Evolutionary conservation across 129 eudicot genomes (phyloP), one percentile per base, ranked within the genome.

Genomic region (Arctium minus): DNA sequence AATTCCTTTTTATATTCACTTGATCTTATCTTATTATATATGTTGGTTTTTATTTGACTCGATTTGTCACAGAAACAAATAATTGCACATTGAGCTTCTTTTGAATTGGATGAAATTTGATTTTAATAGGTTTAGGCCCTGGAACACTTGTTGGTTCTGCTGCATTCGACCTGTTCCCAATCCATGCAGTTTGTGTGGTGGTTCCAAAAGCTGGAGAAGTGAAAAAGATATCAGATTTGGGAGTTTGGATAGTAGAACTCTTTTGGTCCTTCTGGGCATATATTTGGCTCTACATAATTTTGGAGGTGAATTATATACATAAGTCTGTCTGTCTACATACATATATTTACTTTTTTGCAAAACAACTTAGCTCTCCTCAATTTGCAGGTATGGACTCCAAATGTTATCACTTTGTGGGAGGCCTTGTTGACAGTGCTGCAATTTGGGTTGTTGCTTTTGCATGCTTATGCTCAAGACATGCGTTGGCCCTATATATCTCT

Each of bases 211-310:
- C 97, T 85, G 98, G 98, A 86, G 93, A 95, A 81, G 72, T 95
- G 80, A 95, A 95, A 80, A 95, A 92, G 94, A 95, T 95, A 82
- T 89, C 97, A 64, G 97, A 95, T 90, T 40, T 95, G 60, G 99
- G 99, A 80, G 99, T 95, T 35, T 95, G 99, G 99, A 88, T 95
- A 5, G 95, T 95, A 13, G 97, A 91, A 80, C 89, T 95, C 81
- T 87, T 88, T 92, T 95, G 99, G 97, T 95, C 99, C 11, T 95
- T 95, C 74, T 95, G 99, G 99, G 99, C 99, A 44, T 95, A 93
- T 77, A 81, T 91, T 67, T 95, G 99, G 99, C 88, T 93, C 6
- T 93, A 95, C 77, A 88, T 92, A 27, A 92, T 92, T 27, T 70
- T 95, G 46, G 87, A 95, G 99, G 97, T 95, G 62, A 72, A 56